These are phyloP conservation scores for Microsporum canis DNA, from an alignment of 2,329 filamentous ascomycete genomes.

Conservation along the genomic window DNA sequence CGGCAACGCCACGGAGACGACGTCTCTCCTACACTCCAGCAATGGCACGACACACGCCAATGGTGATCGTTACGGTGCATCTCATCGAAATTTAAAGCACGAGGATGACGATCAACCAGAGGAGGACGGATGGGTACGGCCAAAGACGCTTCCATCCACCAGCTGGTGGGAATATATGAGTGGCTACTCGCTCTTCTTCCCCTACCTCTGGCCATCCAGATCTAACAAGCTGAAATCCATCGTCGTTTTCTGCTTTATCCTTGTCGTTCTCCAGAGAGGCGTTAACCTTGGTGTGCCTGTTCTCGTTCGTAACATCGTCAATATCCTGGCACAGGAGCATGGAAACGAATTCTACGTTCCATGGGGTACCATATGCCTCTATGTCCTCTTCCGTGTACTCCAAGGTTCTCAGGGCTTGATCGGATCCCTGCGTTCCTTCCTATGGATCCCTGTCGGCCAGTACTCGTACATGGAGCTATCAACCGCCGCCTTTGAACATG, in stretches of 20 bases:
- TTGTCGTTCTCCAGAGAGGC: constrained; percentile 68
- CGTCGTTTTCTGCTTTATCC: constrained; percentile 67
- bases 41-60: constrained; percentile 33
- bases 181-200: constrained; percentile 88
- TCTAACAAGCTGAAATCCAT: constrained; percentile 62
- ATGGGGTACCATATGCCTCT: constrained; percentile 62
- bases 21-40: constrained; percentile 29
- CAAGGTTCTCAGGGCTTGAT: constrained; percentile 84
- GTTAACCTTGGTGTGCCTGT: constrained; percentile 79
- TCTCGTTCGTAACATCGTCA: constrained; percentile 70
- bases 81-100: constrained; percentile 34
- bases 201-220: constrained; percentile 90
- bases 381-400: constrained; percentile 66
- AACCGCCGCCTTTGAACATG: constrained; percentile 92
- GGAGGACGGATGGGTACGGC: constrained; percentile 70
- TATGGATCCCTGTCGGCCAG: constrained; percentile 96
- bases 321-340: constrained; percentile 52
- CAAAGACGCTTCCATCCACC: constrained; percentile 70
- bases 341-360: constrained; percentile 48
- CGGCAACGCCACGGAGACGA: constrained; percentile 34
- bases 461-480: constrained; percentile 93
- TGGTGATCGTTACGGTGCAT: constrained; percentile 42
- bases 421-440: constrained; percentile 64
- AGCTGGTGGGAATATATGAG: constrained; percentile 95
- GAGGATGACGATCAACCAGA: constrained; percentile 43